Evolutionary conservation across 768 basidiomycete species (phyloP), one percentile per base, ranked within the genome.

Genomic region (Pholiota conissans): DNA sequence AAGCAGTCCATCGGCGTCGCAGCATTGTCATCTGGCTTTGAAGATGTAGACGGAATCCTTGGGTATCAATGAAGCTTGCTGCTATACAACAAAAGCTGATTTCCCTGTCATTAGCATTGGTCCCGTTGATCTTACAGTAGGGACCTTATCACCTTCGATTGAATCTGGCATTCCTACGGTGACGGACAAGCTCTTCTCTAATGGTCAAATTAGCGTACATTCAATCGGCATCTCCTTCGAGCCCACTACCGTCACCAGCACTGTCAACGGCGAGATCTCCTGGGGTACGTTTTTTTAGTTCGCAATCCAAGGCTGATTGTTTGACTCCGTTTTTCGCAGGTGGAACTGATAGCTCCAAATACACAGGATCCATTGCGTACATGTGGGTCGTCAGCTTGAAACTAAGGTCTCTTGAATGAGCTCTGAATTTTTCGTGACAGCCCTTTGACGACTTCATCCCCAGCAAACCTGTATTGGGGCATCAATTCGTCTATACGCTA

Each of bases 1-100:
- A 39, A 64, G 2, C 87, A 89, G 64, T 86, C 84, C 6, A 85
- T 89, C 50, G 87, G 86, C 60, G 84, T 83, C 49, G 85, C 86
- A 18, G 63, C 70, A 2, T 10, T 49, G 49, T 57, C 71, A 26
- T 47, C 65, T 42, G 86, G 80, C 1, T 80, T 82, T 59, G 20
- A 53, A 0, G 80, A 77, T 35, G 74, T 82, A 20, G 87, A 89
- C 62, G 87, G 86, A 6, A 87, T 89, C 59, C 59, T 88, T 11
- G 86, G 86, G 84, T 86, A 68, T 45, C 29, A 72, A 59, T 22
- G 47, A 16, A 47, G 51, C 20, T n/a, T 39, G 26, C n/a, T 4
- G 37, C n/a, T 45, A 28, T 9, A 24, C 18, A 3, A 20, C 22
- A 1, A 26, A 39, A 51, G 28, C 13, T 46, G 6, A 24, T 29